phyloP scores from a whole-genome alignment of 371 early-diverging fungal genomes.

The Sporodiniella umbellata region DNA sequence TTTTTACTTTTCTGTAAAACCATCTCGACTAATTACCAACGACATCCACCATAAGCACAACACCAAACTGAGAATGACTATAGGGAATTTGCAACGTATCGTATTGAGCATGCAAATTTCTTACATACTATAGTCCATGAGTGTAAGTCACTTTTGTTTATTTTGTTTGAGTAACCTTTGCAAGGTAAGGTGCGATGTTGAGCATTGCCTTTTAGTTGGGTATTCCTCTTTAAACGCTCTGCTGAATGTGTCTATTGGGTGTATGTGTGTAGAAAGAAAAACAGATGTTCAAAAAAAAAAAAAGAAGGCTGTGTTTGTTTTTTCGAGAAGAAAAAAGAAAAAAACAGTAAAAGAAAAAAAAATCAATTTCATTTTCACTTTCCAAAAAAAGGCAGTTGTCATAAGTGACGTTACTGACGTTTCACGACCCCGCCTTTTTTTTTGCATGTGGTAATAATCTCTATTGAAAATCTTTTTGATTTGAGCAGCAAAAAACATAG shows the following conservation, averaged over 20 bases:
- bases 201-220: slow-evolving; percentile 19
- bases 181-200: slow-evolving; percentile 60
- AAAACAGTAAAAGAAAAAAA: neutral
- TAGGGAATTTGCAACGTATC: slow-evolving; percentile 47
- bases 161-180: slow-evolving; percentile 34
- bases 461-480: too few species aligned
- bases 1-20: too few species aligned
- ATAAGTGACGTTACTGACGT: neutral
- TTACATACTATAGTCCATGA: slow-evolving; percentile 44
- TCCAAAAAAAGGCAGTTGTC: neutral
- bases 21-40: too few species aligned
- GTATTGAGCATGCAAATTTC: slow-evolving; percentile 45
- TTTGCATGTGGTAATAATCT: too few species aligned
- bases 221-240: neutral
- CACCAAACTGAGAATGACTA: slow-evolving; percentile 55
- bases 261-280: too few species aligned
- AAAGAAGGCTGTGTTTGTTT: neutral
- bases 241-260: too few species aligned
- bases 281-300: neutral
- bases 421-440: neutral
- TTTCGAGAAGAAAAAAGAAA: slow-evolving; percentile 1
- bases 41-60: slow-evolving; percentile 65
- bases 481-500: too few species aligned
- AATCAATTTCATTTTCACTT: neutral
- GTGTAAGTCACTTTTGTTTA: neutral